Conservation (phyloP, 2,329 filamentous ascomycete species). For the Colletotrichum chlorophyti region DNA sequence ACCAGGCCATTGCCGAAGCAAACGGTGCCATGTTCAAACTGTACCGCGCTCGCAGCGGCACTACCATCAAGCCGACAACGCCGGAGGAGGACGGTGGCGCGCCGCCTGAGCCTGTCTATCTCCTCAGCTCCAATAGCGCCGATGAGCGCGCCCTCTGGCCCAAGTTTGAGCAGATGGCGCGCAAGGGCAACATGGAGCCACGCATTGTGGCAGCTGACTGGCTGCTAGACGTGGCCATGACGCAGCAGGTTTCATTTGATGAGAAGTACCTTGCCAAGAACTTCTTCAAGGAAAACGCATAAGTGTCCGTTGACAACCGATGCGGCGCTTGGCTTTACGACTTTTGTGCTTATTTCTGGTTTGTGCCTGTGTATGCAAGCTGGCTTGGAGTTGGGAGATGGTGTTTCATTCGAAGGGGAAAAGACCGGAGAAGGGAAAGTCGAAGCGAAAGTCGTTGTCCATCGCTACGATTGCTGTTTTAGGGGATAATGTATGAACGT, state of each 20-base stretch:
- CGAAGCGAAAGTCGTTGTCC: background rate
- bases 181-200: slow-evolving; percentile 78
- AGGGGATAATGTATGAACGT: slow-evolving; percentile 13
- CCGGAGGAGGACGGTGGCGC: slow-evolving; percentile 66
- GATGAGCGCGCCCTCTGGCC: slow-evolving; percentile 80
- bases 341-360: background rate
- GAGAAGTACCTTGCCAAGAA: slow-evolving; percentile 64
- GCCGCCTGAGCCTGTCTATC: slow-evolving; percentile 77
- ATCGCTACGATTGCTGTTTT: background rate
- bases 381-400: slow-evolving; percentile 12
- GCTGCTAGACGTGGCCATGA: slow-evolving; percentile 89
- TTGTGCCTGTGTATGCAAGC: background rate
- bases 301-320: background rate
- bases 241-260: slow-evolving; percentile 76
- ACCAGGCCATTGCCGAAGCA: slow-evolving; percentile 82
- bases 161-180: slow-evolving; percentile 80
- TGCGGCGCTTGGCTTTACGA: background rate
- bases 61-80: slow-evolving; percentile 69
- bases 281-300: slow-evolving; percentile 40
- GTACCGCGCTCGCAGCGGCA: slow-evolving; percentile 76
- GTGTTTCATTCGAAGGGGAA: background rate
- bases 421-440: background rate
- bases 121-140: slow-evolving; percentile 73
- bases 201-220: slow-evolving; percentile 86
- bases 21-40: slow-evolving; percentile 86